Base-by-base conservation (phyloP, 1,284 basidiomycete species). In the Ganoderma meredithae region DNA sequence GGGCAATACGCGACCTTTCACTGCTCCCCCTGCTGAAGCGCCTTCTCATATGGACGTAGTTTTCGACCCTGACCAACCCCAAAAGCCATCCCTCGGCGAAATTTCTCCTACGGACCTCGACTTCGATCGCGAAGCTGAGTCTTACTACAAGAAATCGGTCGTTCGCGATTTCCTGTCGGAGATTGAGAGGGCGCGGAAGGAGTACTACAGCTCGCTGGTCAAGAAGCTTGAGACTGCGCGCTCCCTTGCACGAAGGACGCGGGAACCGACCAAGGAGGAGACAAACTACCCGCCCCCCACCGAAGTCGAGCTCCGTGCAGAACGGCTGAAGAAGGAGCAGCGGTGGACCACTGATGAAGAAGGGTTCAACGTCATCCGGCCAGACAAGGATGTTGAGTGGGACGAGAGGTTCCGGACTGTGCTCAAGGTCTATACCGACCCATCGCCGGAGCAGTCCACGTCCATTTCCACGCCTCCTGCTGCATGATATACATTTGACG, bases 201-300 rank as follows among this genome's bases (percentile, higher is more conserved):
- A 86, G 61, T 99, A 95, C 81, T 98, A 99, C 81, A 84, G 88
- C 19, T 83, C 84, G 9, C 87, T 99, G 7, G 85, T 88, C 1
- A 84, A 83, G 40, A 90, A 90, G 75, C 82, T 99, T n/a, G 84
- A 85, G 55, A 87, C 85, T 3, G 94, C 95, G 8, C 89, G 97
- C 15, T 90, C 89, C 53, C 85, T 98, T 27, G 89, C 92, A 3
- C 85, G 88, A 6, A 90, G 95, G 1, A 87, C 87, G 55, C 86
- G 96, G n/a, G 93, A 96, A 75, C 89, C 92, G 19, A 97, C 94
- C 8, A 93, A 93, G 76, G 92, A 94, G 67, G 97, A 99, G 81
- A 79, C 83, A 69, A 86, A 86, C 55, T 89, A 94, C 74, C 94
- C 95, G 2, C 95, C 96, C 7, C 90, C 89, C 44, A 96, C 92